Evolutionary conservation across 2,329 filamentous ascomycete species (phyloP).

Genomic region (Pyricularia sp.): DNA sequence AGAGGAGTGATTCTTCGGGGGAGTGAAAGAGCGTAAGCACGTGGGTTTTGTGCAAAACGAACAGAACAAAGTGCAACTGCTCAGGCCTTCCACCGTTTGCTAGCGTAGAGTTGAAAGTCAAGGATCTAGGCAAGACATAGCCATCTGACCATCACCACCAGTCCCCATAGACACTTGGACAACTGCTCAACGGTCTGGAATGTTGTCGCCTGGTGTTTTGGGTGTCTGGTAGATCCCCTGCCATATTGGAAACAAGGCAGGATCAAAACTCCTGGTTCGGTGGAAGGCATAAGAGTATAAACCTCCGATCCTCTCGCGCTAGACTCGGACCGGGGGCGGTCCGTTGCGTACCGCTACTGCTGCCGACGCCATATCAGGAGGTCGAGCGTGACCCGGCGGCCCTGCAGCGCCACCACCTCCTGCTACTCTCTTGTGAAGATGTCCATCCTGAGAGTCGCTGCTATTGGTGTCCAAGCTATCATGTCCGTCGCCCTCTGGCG

Average conservation of each 20-base stretch:
- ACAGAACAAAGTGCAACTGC: neutral
- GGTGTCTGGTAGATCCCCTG: neutral
- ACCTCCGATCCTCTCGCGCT: neutral
- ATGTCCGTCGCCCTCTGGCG: neutral
- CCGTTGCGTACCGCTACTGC: neutral
- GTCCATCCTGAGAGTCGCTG: neutral
- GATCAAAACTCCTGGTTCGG: neutral
- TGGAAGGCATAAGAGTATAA: neutral
- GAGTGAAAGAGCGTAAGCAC: neutral
- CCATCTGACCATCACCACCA: neutral
- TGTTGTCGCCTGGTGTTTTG: neutral
- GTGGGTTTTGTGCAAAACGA: neutral
- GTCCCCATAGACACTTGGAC: neutral
- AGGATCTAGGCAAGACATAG: neutral
- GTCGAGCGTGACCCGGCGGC: neutral
- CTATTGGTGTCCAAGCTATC: slow-evolving; percentile 4
- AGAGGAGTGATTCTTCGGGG: neutral
- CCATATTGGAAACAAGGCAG: neutral
- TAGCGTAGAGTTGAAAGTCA: neutral
- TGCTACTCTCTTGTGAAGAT: neutral
- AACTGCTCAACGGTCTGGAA: neutral
- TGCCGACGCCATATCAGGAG: neutral
- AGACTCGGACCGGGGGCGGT: neutral
- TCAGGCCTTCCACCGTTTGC: neutral
- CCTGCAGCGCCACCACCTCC: neutral